phyloP scores from a whole-genome alignment of 805 yeast genomes.

The Candida fluviatilis region DNA sequence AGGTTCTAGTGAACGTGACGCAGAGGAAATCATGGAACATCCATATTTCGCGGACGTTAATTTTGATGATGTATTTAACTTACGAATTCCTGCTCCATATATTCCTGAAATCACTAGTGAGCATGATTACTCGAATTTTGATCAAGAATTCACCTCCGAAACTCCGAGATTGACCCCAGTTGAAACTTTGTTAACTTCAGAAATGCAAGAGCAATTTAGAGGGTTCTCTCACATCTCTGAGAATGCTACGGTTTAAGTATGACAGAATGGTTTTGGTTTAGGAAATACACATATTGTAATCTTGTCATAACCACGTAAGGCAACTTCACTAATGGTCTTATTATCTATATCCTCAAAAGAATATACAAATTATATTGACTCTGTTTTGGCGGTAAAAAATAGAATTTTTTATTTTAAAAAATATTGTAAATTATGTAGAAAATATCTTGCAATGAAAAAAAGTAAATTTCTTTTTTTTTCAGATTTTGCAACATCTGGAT shows the following conservation, averaged over 20 bases:
- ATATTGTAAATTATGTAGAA: neutral
- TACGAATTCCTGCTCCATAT: conserved; percentile 81
- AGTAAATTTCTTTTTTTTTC: too few relatives aligned
- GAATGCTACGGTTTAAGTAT: conserved; percentile 40
- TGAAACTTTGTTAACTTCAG: conserved; percentile 76
- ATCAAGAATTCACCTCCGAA: conserved; percentile 90
- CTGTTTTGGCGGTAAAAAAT: neutral
- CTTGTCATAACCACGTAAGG: too few relatives aligned
- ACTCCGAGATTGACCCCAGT: conserved; percentile 95
- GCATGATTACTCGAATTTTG: conserved; percentile 90
- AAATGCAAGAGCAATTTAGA: conserved; percentile 93
- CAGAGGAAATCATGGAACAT: conserved; percentile 91
- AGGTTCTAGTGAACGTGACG: conserved; percentile 87
- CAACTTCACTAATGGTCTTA: too few relatives aligned
- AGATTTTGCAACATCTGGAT: too few relatives aligned
- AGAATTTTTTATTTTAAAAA: neutral
- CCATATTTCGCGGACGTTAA: conserved; percentile 87
- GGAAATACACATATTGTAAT: too few relatives aligned
- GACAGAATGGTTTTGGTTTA: neutral
- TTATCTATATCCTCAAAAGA: too few relatives aligned
- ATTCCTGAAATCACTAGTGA: conserved; percentile 83
- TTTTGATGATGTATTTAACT: conserved; percentile 77
- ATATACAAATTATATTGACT: neutral
- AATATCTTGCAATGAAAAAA: too few relatives aligned
- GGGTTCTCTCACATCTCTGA: conserved; percentile 90